phyloP scores from a whole-genome alignment of 1,139 yeast genomes.

The Debaryomyces nepalensis region DNA sequence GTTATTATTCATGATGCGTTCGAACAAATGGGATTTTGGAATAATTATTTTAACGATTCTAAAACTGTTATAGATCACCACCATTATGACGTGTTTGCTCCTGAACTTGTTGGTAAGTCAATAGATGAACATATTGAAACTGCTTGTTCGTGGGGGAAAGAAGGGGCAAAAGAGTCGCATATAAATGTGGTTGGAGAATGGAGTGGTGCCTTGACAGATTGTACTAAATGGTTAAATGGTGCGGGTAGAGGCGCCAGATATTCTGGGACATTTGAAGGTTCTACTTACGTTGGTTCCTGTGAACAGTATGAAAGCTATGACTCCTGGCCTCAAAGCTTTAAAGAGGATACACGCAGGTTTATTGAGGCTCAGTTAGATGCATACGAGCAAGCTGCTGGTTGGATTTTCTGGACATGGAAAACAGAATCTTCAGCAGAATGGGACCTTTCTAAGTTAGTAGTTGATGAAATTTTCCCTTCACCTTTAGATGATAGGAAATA shows the following conservation, averaged over 20 bases:
- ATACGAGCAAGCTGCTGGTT: slow-evolving; percentile 70
- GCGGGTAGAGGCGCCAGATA: slow-evolving; percentile 87
- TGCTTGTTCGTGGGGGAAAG: slow-evolving; percentile 68
- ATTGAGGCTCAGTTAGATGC: slow-evolving; percentile 93
- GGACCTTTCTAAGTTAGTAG: slow-evolving; percentile 70
- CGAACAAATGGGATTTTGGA: slow-evolving; percentile 64
- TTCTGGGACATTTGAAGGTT: slow-evolving; percentile 65
- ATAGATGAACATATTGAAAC: slow-evolving; percentile 64
- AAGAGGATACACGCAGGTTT: slow-evolving; percentile 63
- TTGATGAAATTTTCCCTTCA: slow-evolving; percentile 72
- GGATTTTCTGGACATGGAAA: slow-evolving; percentile 94
- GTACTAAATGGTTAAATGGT: slow-evolving; percentile 91
- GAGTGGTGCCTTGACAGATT: slow-evolving; percentile 93
- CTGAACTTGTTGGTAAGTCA: slow-evolving; percentile 57
- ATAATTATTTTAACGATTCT: slow-evolving; percentile 58
- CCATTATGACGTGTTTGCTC: slow-evolving; percentile 84
- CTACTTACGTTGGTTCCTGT: slow-evolving; percentile 67
- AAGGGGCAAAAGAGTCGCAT: slow-evolving; percentile 57
- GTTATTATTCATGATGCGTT: slow-evolving; percentile 79
- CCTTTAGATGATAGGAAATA: slow-evolving; percentile 70
- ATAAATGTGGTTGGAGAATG: slow-evolving; percentile 91
- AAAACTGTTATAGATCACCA: slow-evolving; percentile 87
- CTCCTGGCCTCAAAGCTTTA: slow-evolving; percentile 65
- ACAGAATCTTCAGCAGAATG: slow-evolving; percentile 86
- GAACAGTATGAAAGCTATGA: slow-evolving; percentile 55